Evolutionary conservation across 2,329 filamentous ascomycete genomes (phyloP).

Genomic region (Hypoxylon sp.): DNA sequence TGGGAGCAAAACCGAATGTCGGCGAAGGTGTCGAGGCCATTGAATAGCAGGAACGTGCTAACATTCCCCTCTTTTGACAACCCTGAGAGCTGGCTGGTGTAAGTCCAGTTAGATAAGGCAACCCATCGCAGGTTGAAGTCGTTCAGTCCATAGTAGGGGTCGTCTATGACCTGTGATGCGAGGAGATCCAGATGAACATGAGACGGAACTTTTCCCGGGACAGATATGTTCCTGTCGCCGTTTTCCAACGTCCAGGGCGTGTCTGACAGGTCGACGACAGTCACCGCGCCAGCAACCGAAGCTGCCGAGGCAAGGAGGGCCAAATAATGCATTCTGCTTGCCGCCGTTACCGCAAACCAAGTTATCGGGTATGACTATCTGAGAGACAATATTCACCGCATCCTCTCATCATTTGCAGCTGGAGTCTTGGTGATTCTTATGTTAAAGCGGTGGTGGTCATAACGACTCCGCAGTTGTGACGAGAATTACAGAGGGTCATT

Average conservation of each 20-base stretch:
- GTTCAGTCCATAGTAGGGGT: conserved; percentile 67
- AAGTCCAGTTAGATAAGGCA: conserved; percentile 70
- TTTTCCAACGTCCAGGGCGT: conserved; percentile 61
- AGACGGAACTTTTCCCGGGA: conserved; percentile 67
- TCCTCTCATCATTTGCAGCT: not conserved
- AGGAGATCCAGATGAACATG: conserved; percentile 71
- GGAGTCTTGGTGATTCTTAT: not conserved
- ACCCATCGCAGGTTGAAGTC: conserved; percentile 72
- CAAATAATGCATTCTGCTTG: conserved; percentile 15
- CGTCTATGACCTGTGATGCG: conserved; percentile 64
- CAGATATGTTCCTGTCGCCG: conserved; percentile 60
- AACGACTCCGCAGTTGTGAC: not conserved
- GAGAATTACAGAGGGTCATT: not conserved
- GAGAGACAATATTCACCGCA: not conserved
- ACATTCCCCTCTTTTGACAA: conserved; percentile 53
- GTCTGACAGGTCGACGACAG: conserved; percentile 57
- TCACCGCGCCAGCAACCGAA: conserved; percentile 16
- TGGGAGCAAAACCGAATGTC: conserved; percentile 67
- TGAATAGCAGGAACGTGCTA: conserved; percentile 68
- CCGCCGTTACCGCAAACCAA: not conserved
- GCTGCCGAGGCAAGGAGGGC: conserved; percentile 9
- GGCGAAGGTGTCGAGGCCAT: conserved; percentile 72
- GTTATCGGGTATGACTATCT: not conserved
- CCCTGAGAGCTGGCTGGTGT: conserved; percentile 61
- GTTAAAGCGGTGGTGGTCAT: not conserved